Evolutionary conservation across 1,139 yeast species (phyloP).

Genomic region (Candida pseudocylindracea): DNA sequence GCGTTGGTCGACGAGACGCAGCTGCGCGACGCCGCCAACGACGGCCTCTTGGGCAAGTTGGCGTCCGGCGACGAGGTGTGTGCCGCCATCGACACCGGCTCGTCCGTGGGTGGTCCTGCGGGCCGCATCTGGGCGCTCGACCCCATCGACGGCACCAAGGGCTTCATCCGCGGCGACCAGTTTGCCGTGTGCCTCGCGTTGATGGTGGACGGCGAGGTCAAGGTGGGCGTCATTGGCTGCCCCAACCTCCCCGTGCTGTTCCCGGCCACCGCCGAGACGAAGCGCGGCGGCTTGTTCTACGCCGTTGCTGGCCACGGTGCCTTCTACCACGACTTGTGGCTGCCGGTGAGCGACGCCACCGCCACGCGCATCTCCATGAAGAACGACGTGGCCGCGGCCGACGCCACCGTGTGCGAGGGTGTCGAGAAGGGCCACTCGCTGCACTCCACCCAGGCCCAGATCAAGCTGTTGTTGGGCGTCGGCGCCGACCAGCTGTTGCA

Average conservation of each 20-base stretch:
- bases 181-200: slow-evolving; percentile 90
- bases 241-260: slow-evolving; percentile 52
- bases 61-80: slow-evolving; percentile 25
- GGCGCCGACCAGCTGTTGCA: slow-evolving; percentile 27
- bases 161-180: slow-evolving; percentile 87
- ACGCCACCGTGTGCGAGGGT: slow-evolving; percentile 69
- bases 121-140: slow-evolving; percentile 95
- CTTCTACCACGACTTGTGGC: slow-evolving; percentile 24
- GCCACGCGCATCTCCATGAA: slow-evolving; percentile 20
- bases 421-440: slow-evolving; percentile 96
- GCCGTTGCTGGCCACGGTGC: slow-evolving; percentile 65
- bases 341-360: slow-evolving; percentile 13
- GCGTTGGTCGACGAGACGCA: slow-evolving; percentile 25
- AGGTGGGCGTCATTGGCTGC: slow-evolving; percentile 87
- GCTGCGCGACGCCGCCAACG: slow-evolving; percentile 7
- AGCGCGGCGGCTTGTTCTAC: slow-evolving; percentile 51
- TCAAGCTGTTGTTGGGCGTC: slow-evolving; percentile 38
- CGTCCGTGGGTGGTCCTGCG: slow-evolving; percentile 47
- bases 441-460: slow-evolving; percentile 64
- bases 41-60: slow-evolving; percentile 17
- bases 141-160: slow-evolving; percentile 97
- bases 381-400: slow-evolving; percentile 15
- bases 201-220: slow-evolving; percentile 66
- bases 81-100: slow-evolving; percentile 56
- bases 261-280: slow-evolving; percentile 37